A percentile compares a stretch with the other conserved stretches of the same genome.
Conservation (phyloP, 2,329 filamentous ascomycete species). For the Penicillium sp. region DNA sequence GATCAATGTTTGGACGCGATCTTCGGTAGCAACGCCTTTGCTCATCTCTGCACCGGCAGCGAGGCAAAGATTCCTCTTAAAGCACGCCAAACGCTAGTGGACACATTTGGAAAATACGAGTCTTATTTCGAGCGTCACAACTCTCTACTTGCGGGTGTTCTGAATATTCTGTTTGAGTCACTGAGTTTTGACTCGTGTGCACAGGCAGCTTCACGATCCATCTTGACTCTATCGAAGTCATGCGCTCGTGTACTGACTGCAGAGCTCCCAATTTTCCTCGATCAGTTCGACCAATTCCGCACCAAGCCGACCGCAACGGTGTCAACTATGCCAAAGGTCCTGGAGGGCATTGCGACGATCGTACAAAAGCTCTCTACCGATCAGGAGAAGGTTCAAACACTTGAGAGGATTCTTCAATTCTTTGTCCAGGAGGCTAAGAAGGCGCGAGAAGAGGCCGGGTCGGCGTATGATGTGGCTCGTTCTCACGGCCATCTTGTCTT, state of each 20-base stretch:
- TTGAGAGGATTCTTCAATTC: slow-evolving; percentile 44
- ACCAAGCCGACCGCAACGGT: slow-evolving; percentile 41
- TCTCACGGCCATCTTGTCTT: slow-evolving; percentile 40
- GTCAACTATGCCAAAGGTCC: slow-evolving; percentile 46
- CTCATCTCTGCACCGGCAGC: slow-evolving; percentile 36
- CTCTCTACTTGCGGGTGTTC: slow-evolving; percentile 42
- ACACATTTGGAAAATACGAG: slow-evolving; percentile 49
- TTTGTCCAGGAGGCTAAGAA: slow-evolving; percentile 41
- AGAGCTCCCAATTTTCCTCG: slow-evolving; percentile 49
- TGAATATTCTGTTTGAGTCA: slow-evolving; percentile 52
- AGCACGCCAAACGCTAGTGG: slow-evolving; percentile 46
- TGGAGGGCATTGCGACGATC: slow-evolving; percentile 51
- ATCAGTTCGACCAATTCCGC: slow-evolving; percentile 45
- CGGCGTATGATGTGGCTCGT: slow-evolving; percentile 39
- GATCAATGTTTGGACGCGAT: slow-evolving; percentile 47
- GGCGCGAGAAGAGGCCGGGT: slow-evolving; percentile 37
- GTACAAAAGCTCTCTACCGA: slow-evolving; percentile 47
- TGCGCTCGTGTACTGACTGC: slow-evolving; percentile 46
- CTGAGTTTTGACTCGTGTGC: slow-evolving; percentile 47
- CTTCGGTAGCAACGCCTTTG: slow-evolving; percentile 43
- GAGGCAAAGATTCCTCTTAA: slow-evolving; percentile 39
- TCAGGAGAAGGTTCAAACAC: slow-evolving; percentile 42
- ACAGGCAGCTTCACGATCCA: slow-evolving; percentile 48
- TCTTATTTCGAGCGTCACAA: slow-evolving; percentile 50
- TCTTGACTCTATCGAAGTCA: slow-evolving; percentile 49